Percentiles rank a stretch among this genome's conserved stretches.
Evolutionary conservation across 1,139 yeast genomes (phyloP).

Genomic region (Suhomyces panamericanus): DNA sequence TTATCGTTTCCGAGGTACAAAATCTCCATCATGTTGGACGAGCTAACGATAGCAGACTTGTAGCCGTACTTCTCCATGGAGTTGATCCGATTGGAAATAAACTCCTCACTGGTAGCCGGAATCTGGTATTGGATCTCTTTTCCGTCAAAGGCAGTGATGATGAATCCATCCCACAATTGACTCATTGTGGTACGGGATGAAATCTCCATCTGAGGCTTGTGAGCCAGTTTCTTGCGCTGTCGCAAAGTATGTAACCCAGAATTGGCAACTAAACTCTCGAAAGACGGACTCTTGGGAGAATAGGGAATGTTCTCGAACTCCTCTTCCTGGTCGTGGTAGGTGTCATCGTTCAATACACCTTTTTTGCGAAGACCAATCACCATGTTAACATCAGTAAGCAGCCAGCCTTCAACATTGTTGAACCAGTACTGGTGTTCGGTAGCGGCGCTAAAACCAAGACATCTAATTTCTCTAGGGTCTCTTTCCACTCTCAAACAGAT

Average conservation of each 20-base stretch:
- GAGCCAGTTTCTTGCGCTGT: conserved; percentile 11
- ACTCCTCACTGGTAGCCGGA: conserved; percentile 37
- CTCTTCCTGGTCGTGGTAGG: conserved; percentile 12
- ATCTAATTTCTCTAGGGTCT: conserved; percentile 87
- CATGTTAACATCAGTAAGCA: conserved; percentile 72
- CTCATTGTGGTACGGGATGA: conserved; percentile 15
- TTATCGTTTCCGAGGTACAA: conserved; percentile 67
- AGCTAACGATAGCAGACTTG: conserved; percentile 71
- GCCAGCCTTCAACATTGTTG: conserved; percentile 71
- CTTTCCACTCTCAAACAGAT: conserved; percentile 88
- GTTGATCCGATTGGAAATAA: conserved; percentile 45
- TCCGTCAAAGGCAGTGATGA: conserved; percentile 64
- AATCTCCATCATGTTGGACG: conserved; percentile 71
- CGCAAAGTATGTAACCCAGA: conserved; percentile 27
- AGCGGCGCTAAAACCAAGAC: conserved; percentile 78
- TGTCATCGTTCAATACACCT: conserved; percentile 23
- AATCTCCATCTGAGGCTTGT: background rate
- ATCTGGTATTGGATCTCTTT: conserved; percentile 58
- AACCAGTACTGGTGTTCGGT: conserved; percentile 71
- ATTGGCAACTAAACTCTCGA: conserved; percentile 20
- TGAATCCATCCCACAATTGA: conserved; percentile 77
- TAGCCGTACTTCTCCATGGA: conserved; percentile 65
- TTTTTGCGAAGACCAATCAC: conserved; percentile 67
- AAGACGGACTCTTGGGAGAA: conserved; percentile 7
- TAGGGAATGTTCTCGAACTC: conserved; percentile 9